Conservation (phyloP, 495 filamentous ascomycete genomes). For the Niebla homalea region DNA sequence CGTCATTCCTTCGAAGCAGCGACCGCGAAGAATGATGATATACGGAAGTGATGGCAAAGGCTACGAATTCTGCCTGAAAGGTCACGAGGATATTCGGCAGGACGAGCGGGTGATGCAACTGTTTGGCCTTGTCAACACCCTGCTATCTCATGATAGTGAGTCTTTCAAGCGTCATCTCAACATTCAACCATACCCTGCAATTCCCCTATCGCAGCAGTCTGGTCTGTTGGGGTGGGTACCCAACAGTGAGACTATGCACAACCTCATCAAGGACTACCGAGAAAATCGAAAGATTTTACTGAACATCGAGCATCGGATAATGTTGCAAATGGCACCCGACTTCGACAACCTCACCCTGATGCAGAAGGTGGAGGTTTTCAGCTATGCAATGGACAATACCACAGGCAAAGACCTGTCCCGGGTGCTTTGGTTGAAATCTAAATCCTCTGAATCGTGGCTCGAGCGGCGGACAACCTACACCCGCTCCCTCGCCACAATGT, state of each 20-base stretch:
- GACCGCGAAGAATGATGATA: slow-evolving; percentile 77
- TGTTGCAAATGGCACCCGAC: slow-evolving; percentile 99
- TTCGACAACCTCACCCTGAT: slow-evolving; percentile 97
- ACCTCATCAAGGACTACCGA: slow-evolving; percentile 91
- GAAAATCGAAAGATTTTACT: slow-evolving; percentile 93
- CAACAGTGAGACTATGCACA: slow-evolving; percentile 92
- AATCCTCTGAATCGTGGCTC: slow-evolving; percentile 94
- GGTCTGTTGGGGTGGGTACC: slow-evolving; percentile 95
- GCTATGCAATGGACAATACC: slow-evolving; percentile 96
- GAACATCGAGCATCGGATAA: slow-evolving; percentile 98
- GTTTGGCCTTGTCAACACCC: slow-evolving; percentile 89
- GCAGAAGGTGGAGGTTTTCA: slow-evolving; percentile 99
- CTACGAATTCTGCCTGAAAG: slow-evolving; percentile 85
- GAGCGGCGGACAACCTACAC: slow-evolving; percentile 96
- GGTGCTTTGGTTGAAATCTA: slow-evolving; percentile 95
- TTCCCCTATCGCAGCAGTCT: slow-evolving; percentile 89
- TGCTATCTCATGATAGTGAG: slow-evolving; percentile 82
- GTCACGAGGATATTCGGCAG: slow-evolving; percentile 96
- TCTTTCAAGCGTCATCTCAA: slow-evolving; percentile 93
- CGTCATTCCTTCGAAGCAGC: slow-evolving; percentile 94
- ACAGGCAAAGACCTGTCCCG: slow-evolving; percentile 97
- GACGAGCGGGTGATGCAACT: slow-evolving; percentile 99
- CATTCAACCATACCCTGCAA: slow-evolving; percentile 87
- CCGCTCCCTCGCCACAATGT: slow-evolving; percentile 94
- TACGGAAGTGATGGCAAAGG: slow-evolving; percentile 74